phyloP scores from a whole-genome alignment of 1,284 basidiomycete genomes.

The Cerrena zonata region DNA sequence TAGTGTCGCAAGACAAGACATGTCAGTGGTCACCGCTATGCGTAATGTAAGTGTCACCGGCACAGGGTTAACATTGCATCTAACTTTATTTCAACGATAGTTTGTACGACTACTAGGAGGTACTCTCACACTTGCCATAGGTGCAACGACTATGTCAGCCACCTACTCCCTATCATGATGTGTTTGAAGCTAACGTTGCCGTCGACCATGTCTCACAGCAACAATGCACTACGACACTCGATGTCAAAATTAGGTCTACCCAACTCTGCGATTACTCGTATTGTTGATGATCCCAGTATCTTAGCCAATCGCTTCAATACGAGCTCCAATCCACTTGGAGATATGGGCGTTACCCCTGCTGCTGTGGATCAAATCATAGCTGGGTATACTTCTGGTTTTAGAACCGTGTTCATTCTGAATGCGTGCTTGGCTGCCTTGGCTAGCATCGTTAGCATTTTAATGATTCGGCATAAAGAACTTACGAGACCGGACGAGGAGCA shows the following conservation, averaged over 20 bases:
- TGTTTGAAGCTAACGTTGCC: constrained; percentile 14
- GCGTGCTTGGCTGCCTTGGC: constrained; percentile 41
- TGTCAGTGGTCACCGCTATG: constrained; percentile 67
- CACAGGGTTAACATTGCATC: background rate
- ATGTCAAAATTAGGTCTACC: constrained; percentile 36
- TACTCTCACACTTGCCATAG: constrained; percentile 56
- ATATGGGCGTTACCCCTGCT: constrained; percentile 32
- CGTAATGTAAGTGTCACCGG: constrained; percentile 44
- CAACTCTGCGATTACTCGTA: constrained; percentile 29
- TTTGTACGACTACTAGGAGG: constrained; percentile 64
- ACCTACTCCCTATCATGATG: no score
- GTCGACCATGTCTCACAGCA: constrained; percentile 30
- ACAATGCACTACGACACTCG: constrained; percentile 45
- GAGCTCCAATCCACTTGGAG: constrained; percentile 25
- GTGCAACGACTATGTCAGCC: constrained; percentile 53
- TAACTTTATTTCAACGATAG: constrained; percentile 28
- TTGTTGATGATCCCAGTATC: constrained; percentile 47
- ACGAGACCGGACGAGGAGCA: constrained; percentile 49
- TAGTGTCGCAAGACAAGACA: constrained; percentile 58
- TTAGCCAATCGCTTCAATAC: constrained; percentile 32
- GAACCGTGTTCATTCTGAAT: constrained; percentile 53
- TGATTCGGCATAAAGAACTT: constrained; percentile 57
- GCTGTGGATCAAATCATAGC: constrained; percentile 40
- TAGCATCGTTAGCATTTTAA: constrained; percentile 44
- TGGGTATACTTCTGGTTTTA: constrained; percentile 56